Evolutionary conservation across 2,329 filamentous ascomycete genomes (phyloP), one percentile per base, ranked within the genome.

Genomic region (Aspergillus chevalieri): DNA sequence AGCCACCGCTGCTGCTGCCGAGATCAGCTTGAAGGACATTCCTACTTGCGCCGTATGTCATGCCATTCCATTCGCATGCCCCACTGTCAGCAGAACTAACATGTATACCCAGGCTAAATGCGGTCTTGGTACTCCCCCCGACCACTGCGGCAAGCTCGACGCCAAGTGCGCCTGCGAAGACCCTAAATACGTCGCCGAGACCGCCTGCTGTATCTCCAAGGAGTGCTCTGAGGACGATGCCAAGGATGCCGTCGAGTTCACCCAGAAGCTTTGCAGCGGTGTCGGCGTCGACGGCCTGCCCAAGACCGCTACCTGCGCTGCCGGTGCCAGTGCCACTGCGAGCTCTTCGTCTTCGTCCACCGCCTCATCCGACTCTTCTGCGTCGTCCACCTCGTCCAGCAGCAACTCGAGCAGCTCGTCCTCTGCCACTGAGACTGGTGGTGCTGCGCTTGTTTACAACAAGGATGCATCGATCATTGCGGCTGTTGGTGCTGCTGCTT

Each of bases 41-140:
- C 82, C 79, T 14, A 51, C 54, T 8, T 85, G 77, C 59, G 80
- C 81, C 55, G 81, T 84, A 73, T 61, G 79, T 75, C 34, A 17
- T 33, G 28, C 26, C 28, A 36, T 21, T 44, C 15, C 26, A 10
- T 24, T 64, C 46, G 4, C 60, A 58, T 54, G 55, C 64, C 33
- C 46, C 39, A 22, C 42, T 14, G 45, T 50, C 45, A 43, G 53
- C 52, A 43, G 56, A 6, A 26, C 33, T 15, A 41, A 41, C 19
- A 22, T 30, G 26, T 30, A 19, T 26, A 28, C 28, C 45, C 62
- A 70, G 68, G 57, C 62, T 65, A 15, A 38, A 4, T 76, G 73
- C 51, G 72, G 72, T 49, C 69, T 68, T n/a, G 54, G 61, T n/a
- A 64, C 74, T 17, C 65, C 72, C 38, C 64, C 64, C 15, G 63